Conservation (phyloP, 495 filamentous ascomycete genomes). For the Saxispiralis lemnorum region DNA sequence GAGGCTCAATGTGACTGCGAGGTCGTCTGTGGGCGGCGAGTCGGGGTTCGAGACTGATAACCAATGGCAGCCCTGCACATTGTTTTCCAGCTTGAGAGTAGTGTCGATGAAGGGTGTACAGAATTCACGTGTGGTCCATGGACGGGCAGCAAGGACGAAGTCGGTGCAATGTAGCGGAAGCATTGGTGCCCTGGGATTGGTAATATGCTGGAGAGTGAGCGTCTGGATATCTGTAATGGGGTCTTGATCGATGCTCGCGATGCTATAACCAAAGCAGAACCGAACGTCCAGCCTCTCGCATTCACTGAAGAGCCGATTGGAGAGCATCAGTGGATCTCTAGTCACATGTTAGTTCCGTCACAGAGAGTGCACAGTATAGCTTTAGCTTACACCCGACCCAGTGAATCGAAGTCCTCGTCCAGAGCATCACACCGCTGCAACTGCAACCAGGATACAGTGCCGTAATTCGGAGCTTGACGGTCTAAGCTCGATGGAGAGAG, state of each 20-base stretch:
- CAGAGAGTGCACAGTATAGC: not conserved
- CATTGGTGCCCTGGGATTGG: not conserved
- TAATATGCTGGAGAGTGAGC: not conserved
- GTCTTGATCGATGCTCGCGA: not conserved
- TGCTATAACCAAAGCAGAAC: constrained; percentile 4
- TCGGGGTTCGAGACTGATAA: not conserved
- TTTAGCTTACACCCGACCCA: constrained; percentile 2
- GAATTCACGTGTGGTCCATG: constrained; percentile 7
- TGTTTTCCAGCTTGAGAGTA: not conserved
- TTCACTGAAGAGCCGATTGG: constrained; percentile 1
- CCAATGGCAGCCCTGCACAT: not conserved
- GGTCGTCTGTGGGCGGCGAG: not conserved
- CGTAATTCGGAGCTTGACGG: too few relatives aligned
- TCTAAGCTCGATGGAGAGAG: too few relatives aligned
- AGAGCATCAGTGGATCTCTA: constrained; percentile 3
- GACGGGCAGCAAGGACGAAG: constrained; percentile 9
- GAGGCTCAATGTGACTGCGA: constrained; percentile 3
- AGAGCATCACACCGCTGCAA: too few relatives aligned
- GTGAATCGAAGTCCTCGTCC: not conserved
- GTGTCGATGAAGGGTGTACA: not conserved
- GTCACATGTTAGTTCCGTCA: not conserved
- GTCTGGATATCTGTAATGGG: not conserved
- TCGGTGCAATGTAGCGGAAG: constrained; percentile 2
- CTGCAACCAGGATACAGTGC: too few relatives aligned
- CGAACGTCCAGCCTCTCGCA: constrained; percentile 3